These are phyloP conservation scores for Plasmodium malariae DNA, from an alignment of 169 alveolate species.

Conservation along the genomic window DNA sequence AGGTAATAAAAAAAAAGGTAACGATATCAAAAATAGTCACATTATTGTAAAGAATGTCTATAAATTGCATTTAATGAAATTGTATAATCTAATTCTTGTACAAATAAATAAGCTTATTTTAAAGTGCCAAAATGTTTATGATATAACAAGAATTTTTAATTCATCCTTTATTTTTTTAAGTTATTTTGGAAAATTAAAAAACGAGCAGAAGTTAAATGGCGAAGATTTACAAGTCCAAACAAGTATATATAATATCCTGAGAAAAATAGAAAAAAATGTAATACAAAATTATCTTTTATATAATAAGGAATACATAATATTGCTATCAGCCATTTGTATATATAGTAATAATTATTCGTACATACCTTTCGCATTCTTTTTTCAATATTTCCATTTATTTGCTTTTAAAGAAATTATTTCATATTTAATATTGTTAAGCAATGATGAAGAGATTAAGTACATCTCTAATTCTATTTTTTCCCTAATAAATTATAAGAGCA, in stretches of 20 bases:
- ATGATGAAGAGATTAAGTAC: constrained; percentile 61
- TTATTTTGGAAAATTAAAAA: constrained; percentile 35
- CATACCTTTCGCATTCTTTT: constrained; percentile 62
- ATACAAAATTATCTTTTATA: constrained; percentile 32
- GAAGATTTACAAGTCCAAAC: constrained; percentile 22
- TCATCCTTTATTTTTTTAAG: constrained; percentile 47
- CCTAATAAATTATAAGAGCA: background rate
- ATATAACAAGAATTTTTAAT: constrained; percentile 69
- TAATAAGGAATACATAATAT: constrained; percentile 58
- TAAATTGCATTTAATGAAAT: background rate
- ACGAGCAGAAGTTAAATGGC: constrained; percentile 5
- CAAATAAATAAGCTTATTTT: constrained; percentile 62
- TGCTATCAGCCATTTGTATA: constrained; percentile 66
- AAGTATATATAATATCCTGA: constrained; percentile 2
- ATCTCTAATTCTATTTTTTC: constrained; percentile 20
- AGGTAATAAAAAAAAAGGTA: background rate
- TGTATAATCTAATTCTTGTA: constrained; percentile 42
- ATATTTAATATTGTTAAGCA: constrained; percentile 46
- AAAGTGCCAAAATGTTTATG: constrained; percentile 52
- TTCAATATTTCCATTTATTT: constrained; percentile 34
- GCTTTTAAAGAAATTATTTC: constrained; percentile 44
- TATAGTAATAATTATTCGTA: constrained; percentile 57
- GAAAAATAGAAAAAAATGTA: constrained; percentile 67
- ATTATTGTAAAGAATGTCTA: constrained; percentile 2
- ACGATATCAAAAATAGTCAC: constrained; percentile 4